Base-by-base conservation (phyloP, 2,329 filamentous ascomycete species). In the Talaromyces amestolkiae region DNA sequence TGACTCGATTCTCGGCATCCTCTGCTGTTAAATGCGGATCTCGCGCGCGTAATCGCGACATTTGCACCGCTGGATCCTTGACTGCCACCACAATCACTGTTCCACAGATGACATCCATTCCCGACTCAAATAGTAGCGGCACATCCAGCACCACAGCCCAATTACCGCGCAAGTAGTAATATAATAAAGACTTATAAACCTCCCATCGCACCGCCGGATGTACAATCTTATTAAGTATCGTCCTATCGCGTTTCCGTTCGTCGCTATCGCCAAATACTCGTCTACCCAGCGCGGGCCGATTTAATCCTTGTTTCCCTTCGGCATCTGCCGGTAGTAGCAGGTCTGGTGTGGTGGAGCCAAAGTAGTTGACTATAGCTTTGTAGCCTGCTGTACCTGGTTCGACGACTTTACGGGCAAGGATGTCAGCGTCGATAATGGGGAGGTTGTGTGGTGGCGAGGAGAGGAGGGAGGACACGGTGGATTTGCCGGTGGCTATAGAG, bases 401-500 rank as follows among this genome's bases (percentile, higher is more conserved):
- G 76, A 99, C 94, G 66, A 98, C 95, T 77, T 95, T 86, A 72
- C 94, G 93, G 58, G 95, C 94, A 67, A 98, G 85, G 64, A 96
- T 81, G 81, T 99, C 95, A 75, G 95, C 94, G 76, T 99, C 95
- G 81, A 99, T 89, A 71, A 99, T 86, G 72, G 95, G 93, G 68
- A 99, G 86, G 67, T 87, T 89, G 83, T 97, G 91, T 0, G 94
- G 95, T 5, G 91, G 83, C 4, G 87, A 84, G 60, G 90, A 87
- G 72, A 99, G 91, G 71, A 97, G 85, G 45, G 85, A 84, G 33
- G 95, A 97, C 64, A 97, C 93, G 70, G 94, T 99, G 54, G 94
- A 97, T 86, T 99, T 99, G 77, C 95, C 95, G 6, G 95, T 99
- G 67, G 95, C 95, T 75, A 99, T 98, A 67, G 93, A 97, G 76